These are phyloP conservation scores for Boeremia lycopersici DNA, from an alignment of 2,329 filamentous ascomycete genomes.

Conservation along the genomic window DNA sequence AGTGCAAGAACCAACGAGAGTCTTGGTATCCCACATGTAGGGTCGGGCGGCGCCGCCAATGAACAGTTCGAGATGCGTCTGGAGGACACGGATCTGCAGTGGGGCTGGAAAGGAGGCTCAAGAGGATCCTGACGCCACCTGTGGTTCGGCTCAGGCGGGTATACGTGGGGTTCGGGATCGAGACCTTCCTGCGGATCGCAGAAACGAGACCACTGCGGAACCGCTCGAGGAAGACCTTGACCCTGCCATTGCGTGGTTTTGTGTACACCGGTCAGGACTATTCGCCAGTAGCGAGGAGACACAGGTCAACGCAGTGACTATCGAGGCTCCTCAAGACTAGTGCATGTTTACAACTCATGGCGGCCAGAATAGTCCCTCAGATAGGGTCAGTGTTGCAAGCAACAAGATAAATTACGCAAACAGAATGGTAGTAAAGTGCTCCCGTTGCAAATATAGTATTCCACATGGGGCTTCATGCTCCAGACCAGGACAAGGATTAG, in stretches of 20 bases:
- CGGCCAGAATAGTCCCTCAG: neutral
- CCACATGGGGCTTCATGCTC: neutral
- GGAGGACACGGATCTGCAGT: slow-evolving; percentile 1
- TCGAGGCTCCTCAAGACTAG: neutral
- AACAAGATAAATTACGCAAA: neutral
- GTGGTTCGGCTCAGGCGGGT: neutral
- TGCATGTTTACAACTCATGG: neutral
- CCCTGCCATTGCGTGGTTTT: neutral
- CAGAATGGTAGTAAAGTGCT: neutral
- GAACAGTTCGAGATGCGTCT: neutral
- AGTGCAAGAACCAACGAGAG: neutral
- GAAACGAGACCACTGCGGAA: neutral
- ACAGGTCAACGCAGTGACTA: neutral
- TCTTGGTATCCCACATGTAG: neutral
- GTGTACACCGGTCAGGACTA: neutral
- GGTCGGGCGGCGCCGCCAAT: neutral
- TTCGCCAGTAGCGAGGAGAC: neutral
- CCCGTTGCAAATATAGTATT: neutral
- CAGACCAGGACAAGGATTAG: neutral
- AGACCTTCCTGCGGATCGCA: neutral
- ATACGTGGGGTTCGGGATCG: neutral
- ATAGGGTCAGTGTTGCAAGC: neutral
- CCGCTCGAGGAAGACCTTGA: neutral
- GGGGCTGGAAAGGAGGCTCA: slow-evolving; percentile 3
- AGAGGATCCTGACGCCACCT: slow-evolving; percentile 1